These are phyloP conservation scores for Amniculicola lignicola DNA, from an alignment of 495 filamentous ascomycete genomes.

Conservation along the genomic window DNA sequence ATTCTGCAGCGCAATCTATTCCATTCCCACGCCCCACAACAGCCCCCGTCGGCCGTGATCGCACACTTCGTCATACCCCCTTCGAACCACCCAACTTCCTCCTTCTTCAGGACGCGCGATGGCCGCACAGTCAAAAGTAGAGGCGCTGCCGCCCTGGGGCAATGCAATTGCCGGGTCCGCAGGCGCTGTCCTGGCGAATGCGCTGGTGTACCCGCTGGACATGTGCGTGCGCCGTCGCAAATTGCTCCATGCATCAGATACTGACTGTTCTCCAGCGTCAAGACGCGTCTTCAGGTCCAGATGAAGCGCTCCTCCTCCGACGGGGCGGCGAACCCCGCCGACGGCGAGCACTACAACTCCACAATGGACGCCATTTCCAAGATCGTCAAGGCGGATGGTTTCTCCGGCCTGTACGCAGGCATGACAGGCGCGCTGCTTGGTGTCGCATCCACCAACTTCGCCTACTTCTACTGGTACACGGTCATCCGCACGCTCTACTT, in stretches of 20 bases:
- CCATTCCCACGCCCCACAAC: constrained; percentile 10
- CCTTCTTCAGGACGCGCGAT: constrained; percentile 49
- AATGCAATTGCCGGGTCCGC: constrained; percentile 88
- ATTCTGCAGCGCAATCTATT: constrained; percentile 17
- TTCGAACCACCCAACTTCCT: constrained; percentile 1
- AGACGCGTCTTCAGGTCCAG: constrained; percentile 96
- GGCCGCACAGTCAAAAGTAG: constrained; percentile 77
- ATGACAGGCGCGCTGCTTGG: constrained; percentile 83
- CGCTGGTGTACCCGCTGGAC: constrained; percentile 93
- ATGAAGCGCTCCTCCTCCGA: constrained; percentile 62
- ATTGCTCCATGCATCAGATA: background rate
- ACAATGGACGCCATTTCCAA: constrained; percentile 84
- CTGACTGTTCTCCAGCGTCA: constrained; percentile 59
- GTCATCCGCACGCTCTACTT: constrained; percentile 80
- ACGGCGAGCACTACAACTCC: constrained; percentile 69
- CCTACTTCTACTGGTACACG: constrained; percentile 99
- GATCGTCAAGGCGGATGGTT: constrained; percentile 78
- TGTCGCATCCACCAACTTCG: constrained; percentile 96
- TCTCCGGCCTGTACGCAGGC: constrained; percentile 81
- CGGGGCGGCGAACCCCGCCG: constrained; percentile 38
- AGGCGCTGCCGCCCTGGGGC: constrained; percentile 84
- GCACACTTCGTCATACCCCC: background rate
- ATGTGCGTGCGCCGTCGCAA: constrained; percentile 60
- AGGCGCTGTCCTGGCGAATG: constrained; percentile 91
- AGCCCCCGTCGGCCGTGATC: constrained; percentile 24